Conservation (phyloP, 352 stramenopile genomes). For the Plasmopara viticola region DNA sequence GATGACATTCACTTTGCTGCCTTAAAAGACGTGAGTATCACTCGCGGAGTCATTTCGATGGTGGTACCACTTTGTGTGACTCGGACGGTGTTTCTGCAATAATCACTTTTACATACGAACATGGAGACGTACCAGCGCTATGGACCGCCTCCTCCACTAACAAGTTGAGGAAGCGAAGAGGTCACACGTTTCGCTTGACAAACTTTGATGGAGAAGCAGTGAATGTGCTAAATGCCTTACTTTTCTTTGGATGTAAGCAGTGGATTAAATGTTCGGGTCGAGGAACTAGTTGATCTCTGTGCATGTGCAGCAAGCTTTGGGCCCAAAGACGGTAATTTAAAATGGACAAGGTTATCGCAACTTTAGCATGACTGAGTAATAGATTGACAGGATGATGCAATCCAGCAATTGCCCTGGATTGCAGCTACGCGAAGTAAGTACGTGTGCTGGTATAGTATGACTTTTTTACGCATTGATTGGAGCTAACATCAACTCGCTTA, state of each 20-base stretch:
- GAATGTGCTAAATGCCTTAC: no score
- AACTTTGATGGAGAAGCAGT: no score
- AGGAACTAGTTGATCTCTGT: slow-evolving; percentile 41
- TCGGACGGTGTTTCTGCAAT: slow-evolving; percentile 43
- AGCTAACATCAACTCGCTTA: slow-evolving; percentile 5
- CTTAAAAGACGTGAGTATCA: no score
- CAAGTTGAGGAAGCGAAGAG: slow-evolving; percentile 63
- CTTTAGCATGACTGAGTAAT: neutral
- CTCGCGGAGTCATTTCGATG: no score
- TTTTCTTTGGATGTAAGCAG: slow-evolving; percentile 12
- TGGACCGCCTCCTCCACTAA: no score
- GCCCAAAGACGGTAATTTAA: slow-evolving; percentile 42
- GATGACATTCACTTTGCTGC: no score
- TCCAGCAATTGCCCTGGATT: slow-evolving; percentile 31
- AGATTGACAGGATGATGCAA: slow-evolving; percentile 16
- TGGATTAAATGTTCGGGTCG: slow-evolving; percentile 59
- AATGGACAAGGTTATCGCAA: neutral
- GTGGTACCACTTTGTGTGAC: slow-evolving; percentile 42
- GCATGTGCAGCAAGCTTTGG: slow-evolving; percentile 41
- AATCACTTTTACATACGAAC: slow-evolving; percentile 64
- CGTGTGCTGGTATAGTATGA: slow-evolving; percentile 29
- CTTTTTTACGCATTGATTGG: neutral
- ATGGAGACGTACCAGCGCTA: slow-evolving; percentile 63
- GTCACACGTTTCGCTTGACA: slow-evolving; percentile 10
- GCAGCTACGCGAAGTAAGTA: slow-evolving; percentile 35